These are phyloP conservation scores for Hygrophorus pudorinus DNA, from an alignment of 768 basidiomycete species.

Conservation along the genomic window DNA sequence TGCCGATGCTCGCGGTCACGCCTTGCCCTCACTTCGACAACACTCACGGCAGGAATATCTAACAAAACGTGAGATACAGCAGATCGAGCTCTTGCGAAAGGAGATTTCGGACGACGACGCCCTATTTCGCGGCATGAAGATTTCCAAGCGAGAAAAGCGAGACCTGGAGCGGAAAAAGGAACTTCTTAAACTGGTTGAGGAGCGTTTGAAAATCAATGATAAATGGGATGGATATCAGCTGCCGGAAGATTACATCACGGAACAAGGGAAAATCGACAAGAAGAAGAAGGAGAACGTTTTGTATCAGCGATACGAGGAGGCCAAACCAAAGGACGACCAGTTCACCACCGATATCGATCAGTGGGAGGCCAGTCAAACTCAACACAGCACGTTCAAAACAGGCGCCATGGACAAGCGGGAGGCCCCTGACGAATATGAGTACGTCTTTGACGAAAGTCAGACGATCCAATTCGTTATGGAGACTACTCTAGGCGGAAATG, in stretches of 20 bases:
- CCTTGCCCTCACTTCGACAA: slow-evolving; percentile 66
- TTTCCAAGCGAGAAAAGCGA: slow-evolving; percentile 71
- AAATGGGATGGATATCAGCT: slow-evolving; percentile 93
- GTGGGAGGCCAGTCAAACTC: slow-evolving; percentile 91
- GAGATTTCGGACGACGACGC: slow-evolving; percentile 94
- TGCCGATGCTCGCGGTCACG: slow-evolving; percentile 39
- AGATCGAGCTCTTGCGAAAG: slow-evolving; percentile 83
- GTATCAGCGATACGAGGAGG: slow-evolving; percentile 92
- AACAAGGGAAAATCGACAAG: slow-evolving; percentile 96
- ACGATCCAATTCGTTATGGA: slow-evolving; percentile 95
- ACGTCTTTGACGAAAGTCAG: slow-evolving; percentile 97
- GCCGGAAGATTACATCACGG: slow-evolving; percentile 97
- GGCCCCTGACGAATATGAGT: slow-evolving; percentile 82
- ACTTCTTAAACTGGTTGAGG: slow-evolving; percentile 83
- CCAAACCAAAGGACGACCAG: slow-evolving; percentile 83
- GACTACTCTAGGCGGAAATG: slow-evolving; percentile 53
- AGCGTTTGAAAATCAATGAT: slow-evolving; percentile 89
- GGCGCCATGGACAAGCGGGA: slow-evolving; percentile 88
- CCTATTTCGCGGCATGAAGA: slow-evolving; percentile 83
- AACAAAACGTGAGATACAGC: slow-evolving; percentile 92
- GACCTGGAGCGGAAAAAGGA: slow-evolving; percentile 92
- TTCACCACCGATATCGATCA: slow-evolving; percentile 97
- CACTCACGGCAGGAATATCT: slow-evolving; percentile 94
- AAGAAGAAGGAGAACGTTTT: slow-evolving; percentile 90
- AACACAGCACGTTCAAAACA: slow-evolving; percentile 79